Evolutionary conservation across 345 rosid species (phyloP), one percentile per base, ranked within the genome.

Genomic region (Eucalyptus paniculata): DNA sequence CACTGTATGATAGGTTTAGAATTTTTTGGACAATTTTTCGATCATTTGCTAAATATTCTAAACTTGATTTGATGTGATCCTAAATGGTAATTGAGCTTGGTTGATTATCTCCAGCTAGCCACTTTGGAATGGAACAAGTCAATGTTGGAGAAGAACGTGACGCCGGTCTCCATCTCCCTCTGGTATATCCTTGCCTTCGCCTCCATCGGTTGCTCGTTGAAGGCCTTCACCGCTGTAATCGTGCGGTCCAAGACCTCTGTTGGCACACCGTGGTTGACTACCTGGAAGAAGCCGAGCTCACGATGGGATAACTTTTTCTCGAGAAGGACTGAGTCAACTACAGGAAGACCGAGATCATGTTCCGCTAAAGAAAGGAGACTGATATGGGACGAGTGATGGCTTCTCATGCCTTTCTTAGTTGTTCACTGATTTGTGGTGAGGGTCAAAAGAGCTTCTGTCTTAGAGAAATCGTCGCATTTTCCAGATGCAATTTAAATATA

Each of bases 351-450:
- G 92, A 89, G 95, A 96, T 86, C 94, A 95, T 92, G 95, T 95
- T 87, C 99, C 98, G 9, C 69, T 95, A 90, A 97, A 97, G 95
- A 95, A 95, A 92, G 99, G 99, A 89, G 99, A 97, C 89, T 97
- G 99, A 91, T 95, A 81, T 97, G 98, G 87, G 94, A 92, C 87
- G 93, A 92, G 98, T 97, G 92, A 93, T 89, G 19, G 81, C 86
- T 53, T 80, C 83, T 56, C 87, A 60, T 88, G 82, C 67, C 56
- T 42, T 56, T 62, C n/a, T 91, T 32, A 37, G 54, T 88, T 53
- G 44, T 44, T 50, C 45, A 32, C 80, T 72, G 65, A 51, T 89
- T 37, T 23, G 28, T 54, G 28, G 37, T 23, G 82, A 19, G 53
- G 42, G 81, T 87, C 50, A 30, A 26, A 9, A 67, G n/a, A 87